Evolutionary conservation across 2,329 filamentous ascomycete genomes (phyloP), one percentile per base, ranked within the genome.

Genomic region (Sporothrix luriei): DNA sequence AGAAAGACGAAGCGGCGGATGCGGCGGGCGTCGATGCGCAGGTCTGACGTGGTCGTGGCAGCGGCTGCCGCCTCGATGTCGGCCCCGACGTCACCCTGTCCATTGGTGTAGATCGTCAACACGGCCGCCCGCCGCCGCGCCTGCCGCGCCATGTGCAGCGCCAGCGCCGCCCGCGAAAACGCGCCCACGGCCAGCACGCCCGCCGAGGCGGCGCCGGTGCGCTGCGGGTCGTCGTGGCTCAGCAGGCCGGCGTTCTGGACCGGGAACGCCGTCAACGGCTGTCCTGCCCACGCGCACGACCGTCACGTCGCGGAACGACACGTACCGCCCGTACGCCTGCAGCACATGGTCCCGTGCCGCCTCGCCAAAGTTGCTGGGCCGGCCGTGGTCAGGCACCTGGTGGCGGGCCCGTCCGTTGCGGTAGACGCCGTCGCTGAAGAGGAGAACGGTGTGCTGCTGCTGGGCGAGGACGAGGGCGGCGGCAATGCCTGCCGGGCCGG

Each of bases 181-280:
- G 19, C 33, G 38, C 24, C 57, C 4, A 61, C 19, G 5, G 57
- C 57, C 33, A 88, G 78, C 3, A 87, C 74, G 0, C 84, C 84
- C 0, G 80, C 81, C 0, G 82, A 82, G 0, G 78, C 74, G 0
- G 78, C 74, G 2, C 57, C 33, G 3, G 77, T 75, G 16, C 82
- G 80, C 68, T 88, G 84, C 72, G 89, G 87, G 74, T 81, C 88
- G 3, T 87, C 87, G 71, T 88, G 81, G 75, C 86, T 89, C 73
- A 84, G 87, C 1, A 88, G 80, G 73, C 86, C 89, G 73, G 2
- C 38, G 26, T 24, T 2, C 55, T 1, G 33, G 33, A 7, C n/a
- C n/a, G n/a, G n/a, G n/a, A n/a, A n/a, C n/a, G n/a, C n/a, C n/a
- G n/a, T n/a, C n/a, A n/a, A 24, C 33, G 19, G 16, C 33, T 43